Evolutionary conservation across 2,329 filamentous ascomycete species (phyloP), one percentile per base, ranked within the genome.

Genomic region (Calonectria ilicicola): DNA sequence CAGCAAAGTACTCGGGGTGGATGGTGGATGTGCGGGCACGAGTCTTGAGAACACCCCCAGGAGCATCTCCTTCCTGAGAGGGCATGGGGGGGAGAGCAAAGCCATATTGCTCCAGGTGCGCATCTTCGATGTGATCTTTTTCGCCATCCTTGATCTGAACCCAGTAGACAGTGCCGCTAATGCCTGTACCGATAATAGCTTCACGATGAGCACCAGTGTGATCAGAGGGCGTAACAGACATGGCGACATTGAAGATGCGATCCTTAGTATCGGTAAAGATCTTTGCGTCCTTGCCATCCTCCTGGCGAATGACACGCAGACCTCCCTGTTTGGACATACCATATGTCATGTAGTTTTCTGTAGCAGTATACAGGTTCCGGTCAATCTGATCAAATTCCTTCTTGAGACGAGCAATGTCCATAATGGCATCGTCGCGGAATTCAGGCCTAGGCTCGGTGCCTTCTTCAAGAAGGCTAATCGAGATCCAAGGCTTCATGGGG

Each of bases 331-430:
- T 98, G 51, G 94, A 94, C 87, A 98, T 94, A 51, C 95, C 95
- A 80, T 98, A 99, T 7, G 95, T 93, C 84, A 99, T 98, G 85
- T 97, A 98, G 72, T 93, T 93, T 81, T 95, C 93, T 29, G 95
- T 96, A 21, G 96, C 96, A 6, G 96, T 94, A 63, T 96, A 96
- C 38, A 99, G 89, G 75, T 96, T 97, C 76, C 97, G 94, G 82
- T 99, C 97, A 74, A 98, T 93, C 85, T 98, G 97, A 81, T 99
- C 97, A 80, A 98, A 98, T 6, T 98, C 95, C 86, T 98, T 98
- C 89, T 98, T 98, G 75, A 98, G 89, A 70, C 95, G 92, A 65
- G 97, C 96, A 81, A 99, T 97, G 78, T 98, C 95, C 88, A 98
- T 94, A 79, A 98, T 92, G 51, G 93, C 90, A 76, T 96, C 93